These are phyloP conservation scores for Bifiguratus adelaidae DNA, from an alignment of 192 early-diverging fungal species.

Conservation along the genomic window DNA sequence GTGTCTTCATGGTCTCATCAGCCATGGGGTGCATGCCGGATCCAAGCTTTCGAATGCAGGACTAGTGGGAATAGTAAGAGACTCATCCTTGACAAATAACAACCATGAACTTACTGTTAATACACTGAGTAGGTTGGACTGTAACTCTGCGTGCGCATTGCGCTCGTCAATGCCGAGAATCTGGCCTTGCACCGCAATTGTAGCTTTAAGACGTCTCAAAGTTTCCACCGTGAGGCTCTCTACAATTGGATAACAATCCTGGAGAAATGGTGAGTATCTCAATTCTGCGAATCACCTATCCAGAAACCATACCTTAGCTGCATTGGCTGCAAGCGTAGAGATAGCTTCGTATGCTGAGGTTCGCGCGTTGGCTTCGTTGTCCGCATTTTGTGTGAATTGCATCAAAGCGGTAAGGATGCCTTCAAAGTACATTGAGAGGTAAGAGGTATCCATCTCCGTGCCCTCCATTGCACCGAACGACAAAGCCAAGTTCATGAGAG, in stretches of 20 bases:
- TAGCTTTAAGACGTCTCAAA: slow-evolving; percentile 71
- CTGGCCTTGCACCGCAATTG: slow-evolving; percentile 58
- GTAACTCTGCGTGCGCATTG: slow-evolving; percentile 69
- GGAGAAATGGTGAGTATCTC: background rate
- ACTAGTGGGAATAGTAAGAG: slow-evolving; percentile 15
- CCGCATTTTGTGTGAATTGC: slow-evolving; percentile 54
- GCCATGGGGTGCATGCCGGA: slow-evolving; percentile 61
- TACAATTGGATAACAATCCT: slow-evolving; percentile 71
- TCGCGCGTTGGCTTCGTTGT: slow-evolving; percentile 79
- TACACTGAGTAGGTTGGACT: slow-evolving; percentile 88
- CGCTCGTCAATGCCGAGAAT: slow-evolving; percentile 79
- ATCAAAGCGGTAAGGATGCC: slow-evolving; percentile 67
- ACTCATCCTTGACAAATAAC: slow-evolving; percentile 1
- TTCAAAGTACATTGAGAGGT: slow-evolving; percentile 80
- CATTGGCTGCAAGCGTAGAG: slow-evolving; percentile 61
- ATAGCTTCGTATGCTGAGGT: slow-evolving; percentile 93
- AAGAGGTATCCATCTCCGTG: slow-evolving; percentile 45
- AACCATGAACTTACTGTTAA: slow-evolving; percentile 48
- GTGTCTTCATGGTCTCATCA: slow-evolving; percentile 83
- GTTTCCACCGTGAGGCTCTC: slow-evolving; percentile 63
- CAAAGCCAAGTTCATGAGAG: slow-evolving; percentile 88
- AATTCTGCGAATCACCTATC: too few relatives aligned
- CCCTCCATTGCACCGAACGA: slow-evolving; percentile 52
- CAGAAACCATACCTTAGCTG: slow-evolving; percentile 34
- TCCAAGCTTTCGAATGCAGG: slow-evolving; percentile 71